Percentiles rank a stretch among this genome's conserved stretches.
phyloP scores from a whole-genome alignment of 2,329 filamentous ascomycete species.

The Triangularia setosa region DNA sequence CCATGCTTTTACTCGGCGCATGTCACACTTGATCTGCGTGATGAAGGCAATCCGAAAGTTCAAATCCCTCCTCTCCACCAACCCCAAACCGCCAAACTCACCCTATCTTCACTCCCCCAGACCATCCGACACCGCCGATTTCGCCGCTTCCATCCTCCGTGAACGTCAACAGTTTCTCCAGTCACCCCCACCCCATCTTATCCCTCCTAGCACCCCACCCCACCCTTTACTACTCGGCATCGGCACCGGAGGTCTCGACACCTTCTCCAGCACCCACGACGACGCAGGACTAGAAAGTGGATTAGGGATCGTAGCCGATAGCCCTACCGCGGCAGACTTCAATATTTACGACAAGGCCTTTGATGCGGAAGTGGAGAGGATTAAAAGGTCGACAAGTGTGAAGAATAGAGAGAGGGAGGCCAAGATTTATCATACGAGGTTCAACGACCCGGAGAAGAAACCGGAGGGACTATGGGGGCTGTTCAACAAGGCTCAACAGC shows the following conservation, averaged over 20 bases:
- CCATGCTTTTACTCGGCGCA: conserved; percentile 83
- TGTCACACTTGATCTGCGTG: conserved; percentile 80
- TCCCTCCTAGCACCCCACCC: conserved; percentile 56
- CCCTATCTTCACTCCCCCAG: conserved; percentile 5
- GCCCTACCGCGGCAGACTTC: conserved; percentile 77
- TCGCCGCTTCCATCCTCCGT: conserved; percentile 47
- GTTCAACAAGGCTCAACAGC: neutral
- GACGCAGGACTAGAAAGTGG: conserved; percentile 31
- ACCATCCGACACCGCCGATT: conserved; percentile 40
- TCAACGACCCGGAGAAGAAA: conserved; percentile 34
- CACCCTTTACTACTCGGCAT: conserved; percentile 54
- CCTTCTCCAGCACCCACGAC: conserved; percentile 36
- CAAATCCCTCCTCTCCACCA: conserved; percentile 60
- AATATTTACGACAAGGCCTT: conserved; percentile 89
- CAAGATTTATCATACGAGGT: neutral
- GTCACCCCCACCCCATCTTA: neutral
- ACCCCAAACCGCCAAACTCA: neutral
- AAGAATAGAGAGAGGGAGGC: conserved; percentile 13
- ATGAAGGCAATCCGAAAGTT: conserved; percentile 91
- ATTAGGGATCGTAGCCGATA: conserved; percentile 67
- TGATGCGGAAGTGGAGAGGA: conserved; percentile 72
- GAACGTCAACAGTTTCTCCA: conserved; percentile 42
- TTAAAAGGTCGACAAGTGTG: conserved; percentile 42
- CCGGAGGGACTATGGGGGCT: neutral
- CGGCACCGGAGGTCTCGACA: conserved; percentile 58